Base-by-base conservation (phyloP, 495 filamentous ascomycete species). In the Penicillium pancosmium region DNA sequence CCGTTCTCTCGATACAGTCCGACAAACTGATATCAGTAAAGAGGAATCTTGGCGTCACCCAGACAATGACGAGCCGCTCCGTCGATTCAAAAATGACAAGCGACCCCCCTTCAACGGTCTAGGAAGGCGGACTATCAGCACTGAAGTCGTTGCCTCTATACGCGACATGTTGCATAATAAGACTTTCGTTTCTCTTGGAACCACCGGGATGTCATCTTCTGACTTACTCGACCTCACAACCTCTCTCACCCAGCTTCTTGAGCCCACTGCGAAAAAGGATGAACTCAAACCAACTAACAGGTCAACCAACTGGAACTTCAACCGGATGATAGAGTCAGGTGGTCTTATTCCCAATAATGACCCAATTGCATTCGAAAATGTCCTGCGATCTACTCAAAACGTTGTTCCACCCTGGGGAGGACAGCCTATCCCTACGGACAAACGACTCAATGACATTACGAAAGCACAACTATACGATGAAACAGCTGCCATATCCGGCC, bases 121-220 rank as follows among this genome's bases (percentile, higher is more conserved):
- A 44, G 78, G 75, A 1, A 62, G 68, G 41, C 73, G 76, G 34
- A 86, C 79, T 0, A 78, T 88, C 54, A 87, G 85, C 64, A 68
- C 73, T 33, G 85, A 89, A 69, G 81, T 87, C 16, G 74, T 86
- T 16, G 60, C 71, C 19, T 79, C 80, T 18, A 68, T 86, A 33
- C 66, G 85, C 34, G 80, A 82, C 61, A 80, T 78, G 44, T 62
- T 87, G 33, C 60, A 79, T 21, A 82, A 79, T 57, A 61, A 62
- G 12, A 61, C 76, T 19, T 64, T 72, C 64, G 60, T 60, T 59
- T 72, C 69, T 48, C 25, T 75, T 31, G 69, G 74, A 12, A 68
- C 56, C 15, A 56, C 56, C 19, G 72, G 72, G 16, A 38, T 62
- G n/a, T 54, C 66, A 27, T 54, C 62, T 46, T 50, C 41, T 18